Percentiles rank a stretch among this genome's conserved stretches.
phyloP scores from a whole-genome alignment of 306 rosid genomes.

The Morella rubra region DNA sequence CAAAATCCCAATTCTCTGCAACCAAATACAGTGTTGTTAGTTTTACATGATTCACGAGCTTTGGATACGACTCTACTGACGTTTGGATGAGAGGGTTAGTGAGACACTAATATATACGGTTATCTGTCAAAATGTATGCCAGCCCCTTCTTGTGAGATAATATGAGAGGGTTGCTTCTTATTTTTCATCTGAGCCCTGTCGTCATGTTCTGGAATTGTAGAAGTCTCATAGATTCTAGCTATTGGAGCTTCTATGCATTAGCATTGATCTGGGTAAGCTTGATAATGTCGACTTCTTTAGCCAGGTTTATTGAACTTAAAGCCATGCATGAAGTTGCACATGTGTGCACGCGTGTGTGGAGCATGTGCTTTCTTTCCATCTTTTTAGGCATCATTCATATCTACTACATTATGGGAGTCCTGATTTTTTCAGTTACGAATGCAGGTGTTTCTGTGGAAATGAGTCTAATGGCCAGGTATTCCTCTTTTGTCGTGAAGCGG shows the following conservation, averaged over 20 bases:
- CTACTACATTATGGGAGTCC: conserved; percentile 17
- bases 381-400: conserved; percentile 9
- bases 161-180: neutral
- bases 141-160: too few species aligned
- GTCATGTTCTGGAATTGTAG: neutral
- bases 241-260: neutral
- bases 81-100: neutral
- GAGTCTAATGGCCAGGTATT: conserved; percentile 79
- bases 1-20: neutral
- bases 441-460: conserved; percentile 70
- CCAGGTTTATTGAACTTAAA: neutral
- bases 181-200: neutral
- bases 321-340: neutral
- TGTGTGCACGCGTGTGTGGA: neutral
- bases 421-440: conserved; percentile 37
- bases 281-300: neutral
- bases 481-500: conserved; percentile 21
- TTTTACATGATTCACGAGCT: neutral
- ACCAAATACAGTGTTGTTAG: neutral
- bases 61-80: neutral
- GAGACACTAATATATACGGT: too few species aligned
- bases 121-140: too few species aligned
- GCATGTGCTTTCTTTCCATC: too few species aligned
- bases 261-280: neutral
- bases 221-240: neutral